Evolutionary conservation across 2,329 filamentous ascomycete genomes (phyloP).

Genomic region (Rutstroemia sp.): DNA sequence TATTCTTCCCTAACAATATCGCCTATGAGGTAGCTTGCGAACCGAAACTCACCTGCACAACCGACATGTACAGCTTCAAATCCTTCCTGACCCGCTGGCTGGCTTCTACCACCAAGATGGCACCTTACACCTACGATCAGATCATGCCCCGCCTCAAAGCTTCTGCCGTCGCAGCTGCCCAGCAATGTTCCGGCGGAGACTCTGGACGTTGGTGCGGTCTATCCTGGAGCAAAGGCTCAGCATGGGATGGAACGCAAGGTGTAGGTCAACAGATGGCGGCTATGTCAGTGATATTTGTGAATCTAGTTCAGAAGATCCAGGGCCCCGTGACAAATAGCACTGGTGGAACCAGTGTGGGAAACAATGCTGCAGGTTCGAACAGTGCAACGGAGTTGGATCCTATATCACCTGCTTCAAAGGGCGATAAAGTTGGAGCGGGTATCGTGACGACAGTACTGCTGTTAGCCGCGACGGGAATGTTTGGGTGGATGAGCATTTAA

Average conservation of each 20-base stretch:
- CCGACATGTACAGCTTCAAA: constrained; percentile 60
- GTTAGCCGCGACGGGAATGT: constrained; percentile 26
- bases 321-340: constrained; percentile 25
- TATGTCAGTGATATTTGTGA: constrained; percentile 49
- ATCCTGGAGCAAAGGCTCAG: constrained; percentile 45
- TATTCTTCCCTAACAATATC: constrained; percentile 40
- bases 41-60: constrained; percentile 43
- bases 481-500: constrained; percentile 31
- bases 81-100: constrained; percentile 56
- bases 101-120: constrained; percentile 49
- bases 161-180: constrained; percentile 46
- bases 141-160: constrained; percentile 47
- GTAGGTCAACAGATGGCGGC: constrained; percentile 67
- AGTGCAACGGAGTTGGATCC: constrained; percentile 13
- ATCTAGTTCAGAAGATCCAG: constrained; percentile 29
- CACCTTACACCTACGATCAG: constrained; percentile 45
- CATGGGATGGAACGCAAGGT: constrained; percentile 47
- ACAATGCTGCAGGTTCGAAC: constrained; percentile 20
- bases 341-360: constrained; percentile 31
- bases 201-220: constrained; percentile 43
- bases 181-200: constrained; percentile 49
- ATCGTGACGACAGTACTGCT: constrained; percentile 34
- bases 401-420: constrained; percentile 28
- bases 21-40: constrained; percentile 56
- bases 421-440: constrained; percentile 35